A percentile compares a stretch with the other conserved stretches of the same genome.
phyloP scores from a whole-genome alignment of 1,284 basidiomycete genomes.

The Afroboletus lepidellus region DNA sequence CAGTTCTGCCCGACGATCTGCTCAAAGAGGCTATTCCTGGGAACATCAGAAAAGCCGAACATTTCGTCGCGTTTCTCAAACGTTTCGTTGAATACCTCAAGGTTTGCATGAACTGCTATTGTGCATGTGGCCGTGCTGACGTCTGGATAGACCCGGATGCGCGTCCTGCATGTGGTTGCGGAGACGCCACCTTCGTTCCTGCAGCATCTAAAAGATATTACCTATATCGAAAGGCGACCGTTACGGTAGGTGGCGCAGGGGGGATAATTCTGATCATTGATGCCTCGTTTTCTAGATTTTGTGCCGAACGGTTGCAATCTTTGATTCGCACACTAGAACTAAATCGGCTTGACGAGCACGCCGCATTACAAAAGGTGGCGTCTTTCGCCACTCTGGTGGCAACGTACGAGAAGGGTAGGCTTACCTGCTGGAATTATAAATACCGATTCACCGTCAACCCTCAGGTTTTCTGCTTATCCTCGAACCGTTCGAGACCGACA shows the following conservation, averaged over 20 bases:
- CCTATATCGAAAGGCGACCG: conserved; percentile 97
- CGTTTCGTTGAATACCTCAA: conserved; percentile 99
- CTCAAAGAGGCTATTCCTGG: conserved; percentile 95
- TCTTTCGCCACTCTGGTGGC: conserved; percentile 95
- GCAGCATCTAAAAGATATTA: conserved; percentile 98
- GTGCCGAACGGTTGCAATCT: conserved; percentile 93
- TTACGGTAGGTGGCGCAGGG: conserved; percentile 57
- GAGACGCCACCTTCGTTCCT: conserved; percentile 98
- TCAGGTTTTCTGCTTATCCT: conserved; percentile 94
- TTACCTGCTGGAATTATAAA: not conserved
- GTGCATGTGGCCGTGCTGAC: conserved; percentile 16
- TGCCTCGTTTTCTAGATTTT: conserved; percentile 65
- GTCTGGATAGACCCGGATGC: conserved; percentile 83
- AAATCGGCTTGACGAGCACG: conserved; percentile 88
- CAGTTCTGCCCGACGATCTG: conserved; percentile 92
- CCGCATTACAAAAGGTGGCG: conserved; percentile 92
- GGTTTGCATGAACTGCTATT: conserved; percentile 42
- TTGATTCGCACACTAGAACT: conserved; percentile 93
- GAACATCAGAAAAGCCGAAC: conserved; percentile 97
- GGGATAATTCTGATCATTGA: conserved; percentile 1
- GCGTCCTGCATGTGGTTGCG: conserved; percentile 98
- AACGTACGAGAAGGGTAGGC: conserved; percentile 92
- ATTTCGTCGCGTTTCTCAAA: conserved; percentile 98
- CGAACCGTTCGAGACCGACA: conserved; percentile 98
- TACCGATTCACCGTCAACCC: conserved; percentile 3